Percentiles rank a stretch among this genome's conserved stretches.
Conservation (phyloP, 2,329 filamentous ascomycete genomes). For the Xylaria sp. region DNA sequence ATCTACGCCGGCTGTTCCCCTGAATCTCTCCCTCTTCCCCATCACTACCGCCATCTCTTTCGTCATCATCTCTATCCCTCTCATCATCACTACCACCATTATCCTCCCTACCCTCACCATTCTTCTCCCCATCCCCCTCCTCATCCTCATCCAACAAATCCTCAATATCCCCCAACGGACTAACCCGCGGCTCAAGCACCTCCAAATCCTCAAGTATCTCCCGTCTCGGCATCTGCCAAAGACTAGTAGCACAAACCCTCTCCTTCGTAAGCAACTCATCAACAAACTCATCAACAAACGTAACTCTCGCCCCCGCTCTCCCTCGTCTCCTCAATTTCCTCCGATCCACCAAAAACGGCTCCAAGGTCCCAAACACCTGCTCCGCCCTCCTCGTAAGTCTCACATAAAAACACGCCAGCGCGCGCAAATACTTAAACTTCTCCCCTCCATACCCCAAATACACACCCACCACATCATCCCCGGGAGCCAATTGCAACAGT, state of each 20-base stretch:
- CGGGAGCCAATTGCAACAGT: slow-evolving; percentile 86
- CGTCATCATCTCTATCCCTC: no score
- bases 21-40: slow-evolving; percentile 38
- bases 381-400: slow-evolving; percentile 83
- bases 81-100: no score
- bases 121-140: slow-evolving; percentile 44
- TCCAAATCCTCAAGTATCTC: slow-evolving; percentile 90
- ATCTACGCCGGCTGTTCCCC: slow-evolving; percentile 14
- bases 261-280: slow-evolving; percentile 92
- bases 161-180: slow-evolving; percentile 83
- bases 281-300: slow-evolving; percentile 90
- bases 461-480: slow-evolving; percentile 79
- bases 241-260: slow-evolving; percentile 86
- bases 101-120: slow-evolving; percentile 58
- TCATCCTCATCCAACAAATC: slow-evolving; percentile 73
- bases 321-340: slow-evolving; percentile 84
- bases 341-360: slow-evolving; percentile 81
- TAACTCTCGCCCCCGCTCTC: slow-evolving; percentile 78
- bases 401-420: slow-evolving; percentile 92
- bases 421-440: slow-evolving; percentile 86
- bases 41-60: not conserved
- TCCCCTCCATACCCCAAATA: slow-evolving; percentile 83
- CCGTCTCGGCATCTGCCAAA: slow-evolving; percentile 90
- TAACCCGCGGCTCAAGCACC: slow-evolving; percentile 84
- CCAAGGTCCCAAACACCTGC: no score